Evolutionary conservation across 2,329 filamentous ascomycete genomes (phyloP), one percentile per base, ranked within the genome.

Genomic region (Exophiala spinifera): DNA sequence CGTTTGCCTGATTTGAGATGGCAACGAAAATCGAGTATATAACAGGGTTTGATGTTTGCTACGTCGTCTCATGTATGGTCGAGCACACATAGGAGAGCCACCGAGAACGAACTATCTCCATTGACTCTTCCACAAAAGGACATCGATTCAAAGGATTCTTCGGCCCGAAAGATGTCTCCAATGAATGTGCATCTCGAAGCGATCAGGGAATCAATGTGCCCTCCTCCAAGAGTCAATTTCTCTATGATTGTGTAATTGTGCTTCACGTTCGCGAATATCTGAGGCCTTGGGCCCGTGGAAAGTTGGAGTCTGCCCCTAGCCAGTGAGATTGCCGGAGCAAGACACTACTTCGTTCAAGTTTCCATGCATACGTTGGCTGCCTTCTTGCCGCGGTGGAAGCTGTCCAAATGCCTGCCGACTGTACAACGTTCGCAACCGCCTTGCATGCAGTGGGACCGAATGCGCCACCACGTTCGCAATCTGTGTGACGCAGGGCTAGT

Each of bases 41-140:
- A 39, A 39, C 45, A 45, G 51, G 46, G 52, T 43, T 28, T n/a
- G 28, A 46, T 59, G 56, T 59, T 59, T 59, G 56, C 56, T 59
- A 46, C 40, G 44, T 45, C 45, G 39, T 40, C 48, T 25, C 39
- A 40, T 28, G 49, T 45, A 40, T 28, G 49, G 50, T 53, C 46
- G 46, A 46, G 53, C 52, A 44, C 51, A 45, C 46, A 55, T 53
- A 14, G 28, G n/a, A 23, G 15, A 34, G 51, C 56, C 56, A 59
- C 53, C 56, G 56, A 56, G 40, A 42, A 5, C 39, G 15, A 11
- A 20, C 21, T 31, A 10, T 2, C 28, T 31, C 5, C 23, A 10
- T 31, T 2, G 28, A 31, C 28, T 31, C 11, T 31, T 31, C 28
- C 28, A 31, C 28, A 31, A 31, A 31, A 31, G 28, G 28, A 31